Conservation (phyloP, 2,329 filamentous ascomycete genomes). For the Clarireedia paspali region DNA sequence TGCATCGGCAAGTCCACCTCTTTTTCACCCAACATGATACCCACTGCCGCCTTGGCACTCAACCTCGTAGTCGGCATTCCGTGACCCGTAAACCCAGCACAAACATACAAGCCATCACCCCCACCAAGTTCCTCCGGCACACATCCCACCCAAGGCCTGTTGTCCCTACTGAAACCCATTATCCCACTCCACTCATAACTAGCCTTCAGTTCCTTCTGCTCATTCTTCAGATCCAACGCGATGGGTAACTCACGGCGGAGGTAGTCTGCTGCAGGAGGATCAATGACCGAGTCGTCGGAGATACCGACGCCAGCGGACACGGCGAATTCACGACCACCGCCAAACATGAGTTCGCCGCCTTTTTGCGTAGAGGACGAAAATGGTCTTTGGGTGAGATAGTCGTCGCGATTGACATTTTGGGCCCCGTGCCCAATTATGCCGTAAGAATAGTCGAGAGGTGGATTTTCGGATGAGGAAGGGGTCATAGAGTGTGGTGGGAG, state of each 20-base stretch:
- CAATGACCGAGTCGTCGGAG: slow-evolving; percentile 51
- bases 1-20: slow-evolving; percentile 37
- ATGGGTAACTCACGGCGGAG: slow-evolving; percentile 22
- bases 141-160: slow-evolving; percentile 61
- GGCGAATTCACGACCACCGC: slow-evolving; percentile 57
- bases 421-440: slow-evolving; percentile 48
- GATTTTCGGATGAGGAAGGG: slow-evolving; percentile 7
- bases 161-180: slow-evolving; percentile 68
- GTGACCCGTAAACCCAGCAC: slow-evolving; percentile 64
- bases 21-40: slow-evolving; percentile 45
- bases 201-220: slow-evolving; percentile 37
- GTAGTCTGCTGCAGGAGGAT: slow-evolving; percentile 34
- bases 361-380: slow-evolving; percentile 28
- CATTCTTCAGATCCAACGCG: slow-evolving; percentile 27
- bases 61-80: slow-evolving; percentile 70
- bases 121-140: slow-evolving; percentile 47
- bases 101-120: slow-evolving; percentile 52
- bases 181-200: slow-evolving; percentile 64
- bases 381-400: slow-evolving; percentile 68
- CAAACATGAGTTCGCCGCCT: slow-evolving; percentile 57
- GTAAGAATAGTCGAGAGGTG: slow-evolving; percentile 34
- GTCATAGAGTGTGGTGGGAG: slow-evolving; percentile 41
- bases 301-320: slow-evolving; percentile 46
- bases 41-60: slow-evolving; percentile 54
- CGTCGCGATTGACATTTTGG: slow-evolving; percentile 45